Base-by-base conservation (phyloP, 768 basidiomycete genomes). In the Steccherinum ochraceum region DNA sequence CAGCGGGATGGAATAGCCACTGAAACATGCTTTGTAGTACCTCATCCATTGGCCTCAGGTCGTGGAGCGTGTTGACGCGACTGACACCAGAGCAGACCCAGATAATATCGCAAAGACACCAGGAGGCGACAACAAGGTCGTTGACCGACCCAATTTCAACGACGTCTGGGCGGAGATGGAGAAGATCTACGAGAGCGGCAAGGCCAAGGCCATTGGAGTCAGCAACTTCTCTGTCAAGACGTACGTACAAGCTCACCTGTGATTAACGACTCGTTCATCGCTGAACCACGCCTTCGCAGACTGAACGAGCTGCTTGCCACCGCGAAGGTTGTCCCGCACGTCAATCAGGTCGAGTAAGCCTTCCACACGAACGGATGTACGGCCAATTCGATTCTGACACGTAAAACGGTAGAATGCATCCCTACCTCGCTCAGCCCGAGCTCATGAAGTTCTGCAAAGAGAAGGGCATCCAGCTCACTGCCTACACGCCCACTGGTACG, bases 141-240 rank as follows among this genome's bases (percentile, higher is more conserved):
- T 58, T 24, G 67, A 71, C 20, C 45, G 53, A 21, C 58, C 61
- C 7, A 76, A 80, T 12, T 60, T 69, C 56, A 72, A 68, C 40
- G 67, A 80, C 24, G 66, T 71, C 1, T 80, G 78, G 77, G 71
- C 71, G 0, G 69, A 73, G 42, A 68, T 81, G 56, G 80, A 81
- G 62, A 72, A 75, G 45, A 56, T 80, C 12, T 65, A 74, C 24
- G 67, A 66, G 24, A 71, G 69, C 12, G 76, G 76, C 0, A 74
- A 72, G 56, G 76, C 70, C 10, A 72, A 63, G 49, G 73, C 77
- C 1, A 78, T 81, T 52, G 80, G 80, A 0, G 78, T 83, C 43
- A 77, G 77, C 61, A 83, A 83, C 61, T 82, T 81, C 58, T 79
- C 77, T 3, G 64, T 79, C 50, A 78, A 80, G 57, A 80, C 69